Base-by-base conservation (phyloP, 1,284 basidiomycete species). In the Cutaneotrichosporon sp. region DNA sequence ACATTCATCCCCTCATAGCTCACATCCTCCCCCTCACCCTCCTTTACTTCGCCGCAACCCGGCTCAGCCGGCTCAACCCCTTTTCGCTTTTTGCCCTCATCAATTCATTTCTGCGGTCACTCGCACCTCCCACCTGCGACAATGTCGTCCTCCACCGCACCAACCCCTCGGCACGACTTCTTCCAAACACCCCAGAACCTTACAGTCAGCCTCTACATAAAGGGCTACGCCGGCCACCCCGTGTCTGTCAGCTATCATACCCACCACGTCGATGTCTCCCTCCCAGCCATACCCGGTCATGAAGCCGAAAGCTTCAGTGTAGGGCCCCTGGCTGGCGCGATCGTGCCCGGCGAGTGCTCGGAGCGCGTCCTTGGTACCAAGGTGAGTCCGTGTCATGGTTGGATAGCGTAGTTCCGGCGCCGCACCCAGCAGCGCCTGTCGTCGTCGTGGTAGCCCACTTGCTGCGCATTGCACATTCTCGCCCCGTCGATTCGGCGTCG, bases 341-440 rank as follows among this genome's bases (percentile, higher is more conserved):
- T 96, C 62, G 80, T 86, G 63, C 77, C 85, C 0, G 77, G 78
- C 19, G 76, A 79, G 55, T 82, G 83, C 62, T 79, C 79, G 20
- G 86, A 78, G 71, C 81, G 82, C 4, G 83, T 92, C 14, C 82
- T 88, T 11, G 86, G 85, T 62, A 84, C 90, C 60, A 96, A 96
- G 72, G 80, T 93, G 46, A 44, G 90, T 90, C 27, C 6, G 12
- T 8, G 14, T 35, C 17, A 11, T 19, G 8, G n/a, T n/a, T n/a
- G n/a, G n/a, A n/a, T n/a, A n/a, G n/a, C n/a, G n/a, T n/a, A n/a
- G n/a, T n/a, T n/a, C n/a, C n/a, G n/a, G n/a, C n/a, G n/a, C n/a
- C n/a, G n/a, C n/a, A n/a, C n/a, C n/a, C n/a, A n/a, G n/a, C n/a
- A n/a, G n/a, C n/a, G n/a, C n/a, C n/a, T n/a, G n/a, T n/a, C n/a